Evolutionary conservation across 1,139 yeast species (phyloP), one percentile per base, ranked within the genome.

Genomic region (Yamadazyma friedrichii): DNA sequence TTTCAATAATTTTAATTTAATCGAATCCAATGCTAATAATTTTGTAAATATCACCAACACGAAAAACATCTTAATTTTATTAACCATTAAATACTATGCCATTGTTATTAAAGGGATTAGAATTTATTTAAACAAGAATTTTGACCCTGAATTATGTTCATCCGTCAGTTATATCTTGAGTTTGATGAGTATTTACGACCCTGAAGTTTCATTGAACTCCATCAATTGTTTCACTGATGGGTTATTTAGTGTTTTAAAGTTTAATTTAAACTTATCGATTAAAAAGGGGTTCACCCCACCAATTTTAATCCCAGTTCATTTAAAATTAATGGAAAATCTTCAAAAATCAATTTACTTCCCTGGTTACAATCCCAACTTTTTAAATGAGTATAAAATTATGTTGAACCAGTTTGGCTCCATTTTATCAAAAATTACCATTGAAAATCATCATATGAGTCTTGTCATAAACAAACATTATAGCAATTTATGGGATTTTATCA

Each of bases 121-220:
- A 32, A 46, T 43, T 6, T 47, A 58, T 16, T 55, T 71, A 39
- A 67, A 67, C 44, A 51, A 50, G 25, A 61, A 65, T 44, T 46
- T 48, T 17, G 62, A 64, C 39, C 70, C 72, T 1, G 68, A 63
- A 38, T 45, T 61, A 29, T 64, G 72, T 38, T 61, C 74, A 0
- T 59, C 64, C 4, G 65, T 66, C 9, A 67, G 74, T 26, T 71
- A 70, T 45, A 59, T 71, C 38, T 54, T 71, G 34, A 64, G 71
- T 44, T 52, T 70, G 41, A 70, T 69, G 73, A 59, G 74, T 9
- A 62, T 70, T 15, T 71, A 71, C 47, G 76, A 71, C 43, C 76
- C 76, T 0, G 74, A 68, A 46, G 74, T 73, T 5, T 68, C 74
- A 0, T 49, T 62, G n/a, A 51, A 63, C 45, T 67, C 74, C 29